phyloP scores from a whole-genome alignment of 2,329 filamentous ascomycete species.

The Amauroascus verrucosus region DNA sequence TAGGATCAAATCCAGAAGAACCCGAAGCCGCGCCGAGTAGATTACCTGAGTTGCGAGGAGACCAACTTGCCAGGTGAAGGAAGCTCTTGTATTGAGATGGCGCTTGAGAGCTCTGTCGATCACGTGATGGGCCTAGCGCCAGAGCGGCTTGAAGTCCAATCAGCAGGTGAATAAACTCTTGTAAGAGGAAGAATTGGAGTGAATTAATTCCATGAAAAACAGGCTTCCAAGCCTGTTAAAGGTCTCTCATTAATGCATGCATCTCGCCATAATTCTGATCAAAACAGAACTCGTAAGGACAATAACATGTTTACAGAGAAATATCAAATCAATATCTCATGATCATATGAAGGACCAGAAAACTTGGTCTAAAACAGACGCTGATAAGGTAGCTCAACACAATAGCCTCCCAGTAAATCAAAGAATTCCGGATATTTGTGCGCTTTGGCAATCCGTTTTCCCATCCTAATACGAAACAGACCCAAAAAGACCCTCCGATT shows the following conservation, averaged over 20 bases:
- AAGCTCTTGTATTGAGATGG: too few species aligned
- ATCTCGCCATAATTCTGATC: neutral
- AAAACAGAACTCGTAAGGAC: neutral
- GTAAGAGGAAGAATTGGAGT: too few species aligned
- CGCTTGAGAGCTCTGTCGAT: conserved; percentile 1
- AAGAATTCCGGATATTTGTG: neutral
- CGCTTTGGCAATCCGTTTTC: conserved; percentile 10
- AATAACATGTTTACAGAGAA: conserved; percentile 6
- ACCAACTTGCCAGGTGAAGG: too few species aligned
- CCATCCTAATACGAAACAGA: conserved; percentile 2
- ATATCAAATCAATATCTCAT: conserved; percentile 7
- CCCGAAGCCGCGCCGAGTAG: neutral
- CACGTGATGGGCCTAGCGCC: neutral
- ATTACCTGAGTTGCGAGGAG: too few species aligned
- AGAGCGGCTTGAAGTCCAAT: too few species aligned
- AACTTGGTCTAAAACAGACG: neutral
- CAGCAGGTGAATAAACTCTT: too few species aligned
- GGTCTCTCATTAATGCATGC: neutral
- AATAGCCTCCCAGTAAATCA: conserved; percentile 9
- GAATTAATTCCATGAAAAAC: neutral
- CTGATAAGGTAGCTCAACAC: conserved; percentile 5
- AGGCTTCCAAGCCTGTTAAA: neutral
- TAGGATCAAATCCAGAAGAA: neutral
- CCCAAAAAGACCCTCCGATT: neutral
- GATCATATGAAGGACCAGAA: neutral